phyloP scores from a whole-genome alignment of 2,329 filamentous ascomycete species.

The Talaromyces sp. region DNA sequence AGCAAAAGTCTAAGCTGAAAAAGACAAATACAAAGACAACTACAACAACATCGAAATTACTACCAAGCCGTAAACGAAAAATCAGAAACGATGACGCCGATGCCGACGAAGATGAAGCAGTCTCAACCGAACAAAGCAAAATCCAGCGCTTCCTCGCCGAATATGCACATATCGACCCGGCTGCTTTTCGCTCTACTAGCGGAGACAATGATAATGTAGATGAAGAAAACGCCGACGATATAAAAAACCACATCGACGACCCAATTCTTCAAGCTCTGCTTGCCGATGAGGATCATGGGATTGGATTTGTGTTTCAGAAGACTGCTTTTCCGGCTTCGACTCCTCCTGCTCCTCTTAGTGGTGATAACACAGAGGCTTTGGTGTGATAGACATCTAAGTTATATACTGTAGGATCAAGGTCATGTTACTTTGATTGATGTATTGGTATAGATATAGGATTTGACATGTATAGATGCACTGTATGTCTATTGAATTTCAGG shows the following conservation, averaged over 20 bases:
- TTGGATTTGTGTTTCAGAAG: constrained; percentile 42
- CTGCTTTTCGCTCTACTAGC: constrained; percentile 4
- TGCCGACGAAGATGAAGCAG: constrained; percentile 15
- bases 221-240: background rate
- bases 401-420: too few species aligned
- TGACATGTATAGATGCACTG: background rate
- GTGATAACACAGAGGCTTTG: background rate
- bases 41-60: background rate
- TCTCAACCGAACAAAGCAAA: constrained; percentile 21
- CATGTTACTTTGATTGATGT: background rate
- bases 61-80: constrained; percentile 5
- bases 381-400: background rate
- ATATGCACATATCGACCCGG: constrained; percentile 43
- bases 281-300: constrained; percentile 38
- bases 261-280: constrained; percentile 32
- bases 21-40: background rate
- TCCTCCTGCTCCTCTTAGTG: background rate
- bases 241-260: constrained; percentile 21
- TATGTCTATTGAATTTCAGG: background rate
- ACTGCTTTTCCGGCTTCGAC: constrained; percentile 19
- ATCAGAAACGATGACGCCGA: constrained; percentile 4
- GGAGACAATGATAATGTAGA: background rate
- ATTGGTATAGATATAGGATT: background rate
- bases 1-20: background rate
- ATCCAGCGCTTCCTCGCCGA: constrained; percentile 44